Base-by-base conservation (phyloP, 305 asterid species). In the Rubia balearica region DNA sequence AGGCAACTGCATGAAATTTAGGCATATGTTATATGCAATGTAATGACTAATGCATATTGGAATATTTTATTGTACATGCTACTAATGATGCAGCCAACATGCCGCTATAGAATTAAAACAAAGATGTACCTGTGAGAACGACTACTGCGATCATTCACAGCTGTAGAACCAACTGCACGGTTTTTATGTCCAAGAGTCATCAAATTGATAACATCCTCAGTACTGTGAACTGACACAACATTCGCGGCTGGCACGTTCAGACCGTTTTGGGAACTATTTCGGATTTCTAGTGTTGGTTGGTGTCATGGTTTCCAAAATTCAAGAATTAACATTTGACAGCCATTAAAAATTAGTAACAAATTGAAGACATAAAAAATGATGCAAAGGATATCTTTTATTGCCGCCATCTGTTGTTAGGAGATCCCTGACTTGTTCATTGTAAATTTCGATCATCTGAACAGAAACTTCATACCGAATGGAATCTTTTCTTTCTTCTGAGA, bases 371-470 rank as follows among this genome's bases (percentile, higher is more conserved):
- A 40, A n/a, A 68, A 19, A 74, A 69, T 71, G 65, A 17, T 33
- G 46, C 57, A 72, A 79, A 90, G 96, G 98, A 92, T 92, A 92
- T 90, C 67, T 86, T 83, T 80, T 88, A 60, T 86, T 81, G 67
- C 67, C 61, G n/a, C 97, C 98, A 74, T 92, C 95, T 7, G 87
- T 74, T 65, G 78, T 79, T 5, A 92, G 97, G 71, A 92, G 96
- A 83, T 92, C 98, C 79, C 97, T 81, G 59, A 92, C 98, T 87
- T 91, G 97, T 85, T 90, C 97, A 38, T 90, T 90, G 83, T 90
- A 92, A 81, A 92, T 92, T 77, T 92, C 98, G 60, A 92, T 85
- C 98, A 92, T 92, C 86, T 92, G 98, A 78, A 90, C 98, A 8
- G 90, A 83, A 72, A 90, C 80, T 51, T 82, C 91, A 80, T 92